Evolutionary conservation across 495 filamentous ascomycete species (phyloP), one percentile per base, ranked within the genome.

Genomic region (Neurospora sp.): DNA sequence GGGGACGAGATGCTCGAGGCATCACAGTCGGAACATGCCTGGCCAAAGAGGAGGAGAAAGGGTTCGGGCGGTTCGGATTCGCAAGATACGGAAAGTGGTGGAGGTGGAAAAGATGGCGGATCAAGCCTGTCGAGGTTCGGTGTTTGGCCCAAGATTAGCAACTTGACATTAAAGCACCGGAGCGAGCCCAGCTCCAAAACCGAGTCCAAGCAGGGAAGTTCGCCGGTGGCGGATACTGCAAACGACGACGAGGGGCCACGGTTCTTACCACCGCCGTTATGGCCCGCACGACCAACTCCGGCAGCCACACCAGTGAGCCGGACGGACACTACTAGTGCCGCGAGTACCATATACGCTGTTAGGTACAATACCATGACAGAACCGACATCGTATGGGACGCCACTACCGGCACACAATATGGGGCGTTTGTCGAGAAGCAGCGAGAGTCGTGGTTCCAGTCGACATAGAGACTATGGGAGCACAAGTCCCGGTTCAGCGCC

Each of bases 1-100:
- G 96, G 95, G 16, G 96, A 99, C 75, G 96, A 99, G 80, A 97
- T 96, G 93, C 83, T 96, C 42, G 93, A 96, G 31, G 84, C 91
- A 31, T 91, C 89, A 11, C 88, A 89, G 16, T 78, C 80, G 31
- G 82, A 85, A 59, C 70, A 79, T 42, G 74, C 77, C 68, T 81
- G 81, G 77, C 73, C 80, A 12, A 79, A 80, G 59, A 75, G 79
- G 70, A 81, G 78, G 61, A 83, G 77, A 69, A 83, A 80, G 38
- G 74, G 73, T 14, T 77, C 70, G 42, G 79, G 75, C 41, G 78
- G 76, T 69, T 74, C 74, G 31, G 81, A 80, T 9, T 78, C 79
- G 38, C 75, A 78, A 2, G 69, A 80, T 7, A 78, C 79, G 37
- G 76, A 78, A 3, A 71, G 69, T 40, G 72, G 74, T 39, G 35